These are phyloP conservation scores for Zymoseptoria passerinii DNA, from an alignment of 2,329 filamentous ascomycete species.

Conservation along the genomic window DNA sequence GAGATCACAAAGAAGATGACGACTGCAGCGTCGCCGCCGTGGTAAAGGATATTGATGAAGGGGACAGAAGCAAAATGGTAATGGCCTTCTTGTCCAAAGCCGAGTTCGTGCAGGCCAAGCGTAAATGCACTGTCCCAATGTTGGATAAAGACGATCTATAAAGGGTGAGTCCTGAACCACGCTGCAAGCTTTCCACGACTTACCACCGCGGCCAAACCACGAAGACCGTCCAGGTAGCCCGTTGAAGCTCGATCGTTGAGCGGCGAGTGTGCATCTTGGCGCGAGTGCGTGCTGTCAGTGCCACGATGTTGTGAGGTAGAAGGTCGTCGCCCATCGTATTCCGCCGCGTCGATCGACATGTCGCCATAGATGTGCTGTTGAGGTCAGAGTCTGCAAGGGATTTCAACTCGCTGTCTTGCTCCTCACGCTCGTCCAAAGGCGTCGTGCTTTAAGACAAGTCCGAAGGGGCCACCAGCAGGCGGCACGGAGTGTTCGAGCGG, in stretches of 20 bases:
- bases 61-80: conserved; percentile 47
- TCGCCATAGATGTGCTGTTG: neutral
- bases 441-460: no score
- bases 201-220: conserved; percentile 57
- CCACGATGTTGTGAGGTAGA: neutral
- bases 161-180: conserved; percentile 35
- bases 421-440: neutral
- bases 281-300: neutral
- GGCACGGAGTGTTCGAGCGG: no score
- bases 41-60: conserved; percentile 49
- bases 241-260: neutral
- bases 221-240: conserved; percentile 50
- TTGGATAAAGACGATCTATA: conserved; percentile 44
- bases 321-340: neutral
- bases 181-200: conserved; percentile 20
- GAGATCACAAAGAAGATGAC: neutral
- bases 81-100: conserved; percentile 27
- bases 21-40: conserved; percentile 30
- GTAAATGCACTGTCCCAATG: neutral
- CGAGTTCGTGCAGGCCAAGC: conserved; percentile 37
- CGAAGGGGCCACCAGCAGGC: no score
- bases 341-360: neutral
- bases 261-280: neutral
- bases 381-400: neutral
- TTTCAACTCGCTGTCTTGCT: neutral